Base-by-base conservation (phyloP, 345 rosid genomes). In the Adansonia digitata region DNA sequence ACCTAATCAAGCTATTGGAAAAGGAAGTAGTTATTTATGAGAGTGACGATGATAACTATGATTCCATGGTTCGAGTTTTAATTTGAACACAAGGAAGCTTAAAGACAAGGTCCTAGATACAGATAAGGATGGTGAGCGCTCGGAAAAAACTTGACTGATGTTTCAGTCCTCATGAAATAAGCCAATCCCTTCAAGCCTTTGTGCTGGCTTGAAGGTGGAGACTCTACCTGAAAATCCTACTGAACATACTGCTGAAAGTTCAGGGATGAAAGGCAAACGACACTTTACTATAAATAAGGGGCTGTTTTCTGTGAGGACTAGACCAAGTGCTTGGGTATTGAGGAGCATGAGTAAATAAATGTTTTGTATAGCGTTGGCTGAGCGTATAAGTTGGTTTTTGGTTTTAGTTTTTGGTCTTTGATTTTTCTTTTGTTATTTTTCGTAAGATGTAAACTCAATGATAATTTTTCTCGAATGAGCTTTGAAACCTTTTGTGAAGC, bases 241-340 rank as follows among this genome's bases (percentile, higher is more conserved):
- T 27, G 81, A 60, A 74, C 77, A 70, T 55, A 64, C 79, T 10
- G 51, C 76, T 51, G 73, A 74, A 69, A 75, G 75, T 76, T 75
- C 88, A 72, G 64, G 75, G 61, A 72, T 73, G 68, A 51, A 45
- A 68, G 67, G 74, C 51, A 76, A 78, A 39, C 34, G n/a, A 48
- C 60, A 20, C 39, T 46, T 85, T 18, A 74, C 82, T 84, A 80
- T 76, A 57, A 82, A 60, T 57, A 86, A 86, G 82, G 79, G 80
- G 61, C 88, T 87, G 12, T 15, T 85, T 70, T 92, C 97, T 17
- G 84, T 81, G 51, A 83, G 96, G 86, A 87, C 85, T 45, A 84
- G 88, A 79, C 80, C 80, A 75, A 49, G 86, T 88, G 56, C 91
- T 87, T 29, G 90, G 98, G 9, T 89, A 87, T 81, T 88, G 75